Evolutionary conservation across 805 yeast species (phyloP).

Genomic region (Debaryomyces hansenii): DNA sequence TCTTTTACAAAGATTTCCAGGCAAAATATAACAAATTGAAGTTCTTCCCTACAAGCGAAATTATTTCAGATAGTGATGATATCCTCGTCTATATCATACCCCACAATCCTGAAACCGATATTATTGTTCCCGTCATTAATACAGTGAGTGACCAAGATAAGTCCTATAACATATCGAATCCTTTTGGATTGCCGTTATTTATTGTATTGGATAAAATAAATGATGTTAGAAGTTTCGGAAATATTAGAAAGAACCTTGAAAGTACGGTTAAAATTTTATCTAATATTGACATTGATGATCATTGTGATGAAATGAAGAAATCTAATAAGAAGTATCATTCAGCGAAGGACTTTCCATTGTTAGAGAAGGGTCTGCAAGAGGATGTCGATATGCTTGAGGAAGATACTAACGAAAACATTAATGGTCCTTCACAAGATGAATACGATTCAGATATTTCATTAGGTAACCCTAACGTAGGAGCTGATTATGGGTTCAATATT

Average conservation of each 20-base stretch:
- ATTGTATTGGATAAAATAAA: constrained; percentile 49
- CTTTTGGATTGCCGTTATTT: constrained; percentile 80
- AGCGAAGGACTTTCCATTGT: constrained; percentile 35
- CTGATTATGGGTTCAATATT: constrained; percentile 49
- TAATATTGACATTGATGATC: constrained; percentile 19
- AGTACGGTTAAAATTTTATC: constrained; percentile 26
- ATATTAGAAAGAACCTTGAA: constrained; percentile 58
- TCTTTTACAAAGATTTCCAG: constrained; percentile 70
- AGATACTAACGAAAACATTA: constrained; percentile 1
- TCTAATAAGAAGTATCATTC: constrained; percentile 18
- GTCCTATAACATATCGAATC: constrained; percentile 37
- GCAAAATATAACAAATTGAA: constrained; percentile 50
- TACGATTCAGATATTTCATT: constrained; percentile 49
- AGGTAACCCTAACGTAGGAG: constrained; percentile 53
- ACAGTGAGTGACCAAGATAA: constrained; percentile 36
- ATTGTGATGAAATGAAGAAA: constrained; percentile 19
- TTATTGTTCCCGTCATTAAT: constrained; percentile 61
- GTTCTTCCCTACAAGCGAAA: constrained; percentile 65
- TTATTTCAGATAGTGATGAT: constrained; percentile 62
- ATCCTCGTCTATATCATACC: constrained; percentile 61
- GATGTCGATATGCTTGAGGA: constrained; percentile 19
- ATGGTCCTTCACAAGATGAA: constrained; percentile 12
- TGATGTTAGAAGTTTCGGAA: constrained; percentile 57
- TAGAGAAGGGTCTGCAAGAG: constrained; percentile 18
- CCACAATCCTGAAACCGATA: constrained; percentile 41